Conservation (phyloP, 2,329 filamentous ascomycete genomes). For the Stylonectria norvegica region DNA sequence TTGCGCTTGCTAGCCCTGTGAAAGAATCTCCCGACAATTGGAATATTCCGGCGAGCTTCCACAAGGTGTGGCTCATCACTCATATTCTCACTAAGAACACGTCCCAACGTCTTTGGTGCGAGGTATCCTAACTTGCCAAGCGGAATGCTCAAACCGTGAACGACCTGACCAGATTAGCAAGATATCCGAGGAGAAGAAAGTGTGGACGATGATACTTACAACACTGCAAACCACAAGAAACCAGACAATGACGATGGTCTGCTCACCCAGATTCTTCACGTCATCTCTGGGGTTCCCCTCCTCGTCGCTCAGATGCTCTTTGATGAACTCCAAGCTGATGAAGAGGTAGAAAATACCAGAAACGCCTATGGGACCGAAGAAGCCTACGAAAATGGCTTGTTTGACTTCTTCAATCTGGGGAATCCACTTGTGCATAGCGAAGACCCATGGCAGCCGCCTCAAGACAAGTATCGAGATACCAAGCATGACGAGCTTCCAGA, state of each 20-base stretch:
- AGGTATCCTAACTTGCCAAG: conserved; percentile 64
- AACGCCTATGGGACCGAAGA: conserved; percentile 90
- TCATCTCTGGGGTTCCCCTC: conserved; percentile 62
- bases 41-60: conserved; percentile 14
- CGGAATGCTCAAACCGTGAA: conserved; percentile 80
- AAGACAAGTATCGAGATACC: conserved; percentile 74
- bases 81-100: conserved; percentile 26
- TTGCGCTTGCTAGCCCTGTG: not conserved
- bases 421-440: conserved; percentile 70
- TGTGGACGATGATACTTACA: conserved; percentile 48
- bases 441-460: conserved; percentile 72
- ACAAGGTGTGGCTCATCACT: conserved; percentile 10
- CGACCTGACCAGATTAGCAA: conserved; percentile 40
- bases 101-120: conserved; percentile 58
- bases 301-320: conserved; percentile 46
- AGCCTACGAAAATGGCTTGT: conserved; percentile 83
- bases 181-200: accelerated
- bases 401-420: conserved; percentile 71
- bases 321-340: conserved; percentile 71
- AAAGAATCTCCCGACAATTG: conserved; percentile 17
- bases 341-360: conserved; percentile 89
- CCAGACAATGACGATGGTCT: conserved; percentile 74
- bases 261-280: conserved; percentile 61
- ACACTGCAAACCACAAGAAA: conserved; percentile 81
- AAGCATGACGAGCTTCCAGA: conserved; percentile 69